Conservation (phyloP, 495 filamentous ascomycete genomes). For the Hyaloscypha variabilis region DNA sequence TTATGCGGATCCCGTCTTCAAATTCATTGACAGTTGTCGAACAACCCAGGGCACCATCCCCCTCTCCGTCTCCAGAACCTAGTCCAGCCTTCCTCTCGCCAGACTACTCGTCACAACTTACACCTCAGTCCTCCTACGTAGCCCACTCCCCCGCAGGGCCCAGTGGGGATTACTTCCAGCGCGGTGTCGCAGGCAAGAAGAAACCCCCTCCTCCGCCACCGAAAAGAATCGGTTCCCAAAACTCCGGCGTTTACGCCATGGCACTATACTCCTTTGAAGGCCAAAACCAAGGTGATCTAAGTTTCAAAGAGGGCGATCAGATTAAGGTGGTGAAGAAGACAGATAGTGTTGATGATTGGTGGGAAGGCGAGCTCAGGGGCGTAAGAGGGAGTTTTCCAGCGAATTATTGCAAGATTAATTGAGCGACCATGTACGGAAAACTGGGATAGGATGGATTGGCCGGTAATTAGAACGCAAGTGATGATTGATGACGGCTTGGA, state of each 20-base stretch:
- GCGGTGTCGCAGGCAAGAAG: slow-evolving; percentile 31
- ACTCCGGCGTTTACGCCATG: slow-evolving; percentile 63
- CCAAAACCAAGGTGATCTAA: slow-evolving; percentile 72
- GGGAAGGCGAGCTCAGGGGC: slow-evolving; percentile 85
- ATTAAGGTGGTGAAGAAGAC: slow-evolving; percentile 87
- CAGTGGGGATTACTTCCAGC: slow-evolving; percentile 31
- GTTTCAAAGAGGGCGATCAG: slow-evolving; percentile 80
- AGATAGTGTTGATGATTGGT: slow-evolving; percentile 89
- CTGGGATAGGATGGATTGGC: not conserved
- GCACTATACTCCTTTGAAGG: slow-evolving; percentile 83
- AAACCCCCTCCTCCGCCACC: slow-evolving; percentile 37
- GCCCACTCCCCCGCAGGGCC: slow-evolving; percentile 27
- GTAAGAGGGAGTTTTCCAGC: slow-evolving; percentile 81
- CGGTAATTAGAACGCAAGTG: not conserved
- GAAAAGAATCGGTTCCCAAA: slow-evolving; percentile 30
- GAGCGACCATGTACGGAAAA: slow-evolving; percentile 4
- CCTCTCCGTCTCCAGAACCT: slow-evolving; percentile 18
- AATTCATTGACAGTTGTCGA: slow-evolving; percentile 15
- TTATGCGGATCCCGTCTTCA: slow-evolving; percentile 30
- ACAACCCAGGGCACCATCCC: not conserved
- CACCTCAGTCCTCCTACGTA: slow-evolving; percentile 28
- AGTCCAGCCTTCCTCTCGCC: slow-evolving; percentile 18
- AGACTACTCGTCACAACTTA: slow-evolving; percentile 22
- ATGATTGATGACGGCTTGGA: slow-evolving; percentile 8
- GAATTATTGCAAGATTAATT: slow-evolving; percentile 68